A percentile compares a stretch with the other conserved stretches of the same genome.
These are phyloP conservation scores for Nannizziopsis barbatae DNA, from an alignment of 2,329 filamentous ascomycete genomes.

Conservation along the genomic window DNA sequence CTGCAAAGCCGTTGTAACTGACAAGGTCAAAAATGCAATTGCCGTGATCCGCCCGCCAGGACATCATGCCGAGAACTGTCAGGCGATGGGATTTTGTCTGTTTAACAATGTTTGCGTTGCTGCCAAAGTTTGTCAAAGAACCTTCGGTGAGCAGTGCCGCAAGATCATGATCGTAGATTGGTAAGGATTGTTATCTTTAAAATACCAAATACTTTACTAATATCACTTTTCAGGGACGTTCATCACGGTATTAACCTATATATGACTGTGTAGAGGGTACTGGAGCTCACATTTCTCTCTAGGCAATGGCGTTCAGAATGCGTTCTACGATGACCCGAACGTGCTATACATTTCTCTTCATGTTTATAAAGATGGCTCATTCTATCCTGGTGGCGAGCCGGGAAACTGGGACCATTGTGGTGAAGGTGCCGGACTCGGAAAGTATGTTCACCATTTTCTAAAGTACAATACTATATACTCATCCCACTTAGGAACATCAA, in stretches of 20 bases:
- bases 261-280: too few species aligned
- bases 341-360: conserved; percentile 93
- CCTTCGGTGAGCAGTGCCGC: conserved; percentile 67
- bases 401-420: conserved; percentile 52
- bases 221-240: conserved; percentile 43
- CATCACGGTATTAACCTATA: conserved; percentile 44
- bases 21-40: conserved; percentile 84
- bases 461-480: background rate
- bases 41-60: conserved; percentile 91
- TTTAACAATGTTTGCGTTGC: conserved; percentile 97
- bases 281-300: conserved; percentile 7
- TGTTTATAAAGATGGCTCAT: conserved; percentile 69
- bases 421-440: conserved; percentile 46
- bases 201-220: conserved; percentile 2
- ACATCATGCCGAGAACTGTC: conserved; percentile 80
- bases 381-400: conserved; percentile 61
- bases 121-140: conserved; percentile 71
- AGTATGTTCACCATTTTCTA: conserved; percentile 25
- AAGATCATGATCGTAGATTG: conserved; percentile 92
- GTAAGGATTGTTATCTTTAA: conserved; percentile 44
- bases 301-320: conserved; percentile 91
- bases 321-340: conserved; percentile 90
- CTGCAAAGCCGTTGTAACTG: conserved; percentile 75
- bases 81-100: conserved; percentile 87
- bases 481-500: conserved; percentile 47